These are phyloP conservation scores for Keithomyces neogunnii DNA, from an alignment of 2,329 filamentous ascomycete genomes.

Conservation along the genomic window DNA sequence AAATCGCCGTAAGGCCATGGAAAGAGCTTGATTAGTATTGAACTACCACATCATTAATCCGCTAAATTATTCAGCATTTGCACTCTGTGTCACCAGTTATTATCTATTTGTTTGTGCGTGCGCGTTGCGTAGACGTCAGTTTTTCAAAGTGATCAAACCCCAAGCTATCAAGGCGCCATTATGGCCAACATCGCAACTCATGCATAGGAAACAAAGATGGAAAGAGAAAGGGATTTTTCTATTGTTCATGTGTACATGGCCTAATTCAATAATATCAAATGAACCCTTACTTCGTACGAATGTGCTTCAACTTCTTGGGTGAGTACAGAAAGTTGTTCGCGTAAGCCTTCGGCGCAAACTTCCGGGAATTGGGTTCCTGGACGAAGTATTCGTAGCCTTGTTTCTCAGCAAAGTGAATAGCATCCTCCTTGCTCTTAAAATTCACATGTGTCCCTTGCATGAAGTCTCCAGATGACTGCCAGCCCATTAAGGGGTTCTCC, in stretches of 20 bases:
- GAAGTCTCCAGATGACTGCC: constrained; percentile 90
- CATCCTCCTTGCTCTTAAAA: constrained; percentile 91
- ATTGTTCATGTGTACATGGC: neutral
- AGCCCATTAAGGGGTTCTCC: constrained; percentile 98
- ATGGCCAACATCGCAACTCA: too few species aligned
- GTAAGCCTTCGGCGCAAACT: constrained; percentile 85
- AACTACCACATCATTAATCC: neutral
- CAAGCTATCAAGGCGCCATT: too few species aligned
- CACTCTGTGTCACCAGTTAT: too few species aligned
- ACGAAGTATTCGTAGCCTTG: constrained; percentile 99
- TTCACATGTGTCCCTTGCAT: constrained; percentile 91
- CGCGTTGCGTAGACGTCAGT: too few species aligned
- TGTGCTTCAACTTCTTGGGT: constrained; percentile 77
- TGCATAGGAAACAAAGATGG: neutral
- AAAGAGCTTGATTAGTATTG: neutral
- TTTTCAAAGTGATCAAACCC: too few species aligned
- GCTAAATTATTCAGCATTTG: neutral
- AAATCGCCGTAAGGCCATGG: neutral
- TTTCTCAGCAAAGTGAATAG: constrained; percentile 92
- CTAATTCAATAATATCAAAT: neutral
- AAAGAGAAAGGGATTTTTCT: too few species aligned
- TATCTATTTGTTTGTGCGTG: too few species aligned
- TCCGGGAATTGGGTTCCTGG: constrained; percentile 87
- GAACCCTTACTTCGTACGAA: constrained; percentile 62
- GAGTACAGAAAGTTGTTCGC: constrained; percentile 93